Percentiles rank a stretch among this genome's conserved stretches.
phyloP scores from a whole-genome alignment of 2,329 filamentous ascomycete species.

The Hymenoscyphus salicellus region DNA sequence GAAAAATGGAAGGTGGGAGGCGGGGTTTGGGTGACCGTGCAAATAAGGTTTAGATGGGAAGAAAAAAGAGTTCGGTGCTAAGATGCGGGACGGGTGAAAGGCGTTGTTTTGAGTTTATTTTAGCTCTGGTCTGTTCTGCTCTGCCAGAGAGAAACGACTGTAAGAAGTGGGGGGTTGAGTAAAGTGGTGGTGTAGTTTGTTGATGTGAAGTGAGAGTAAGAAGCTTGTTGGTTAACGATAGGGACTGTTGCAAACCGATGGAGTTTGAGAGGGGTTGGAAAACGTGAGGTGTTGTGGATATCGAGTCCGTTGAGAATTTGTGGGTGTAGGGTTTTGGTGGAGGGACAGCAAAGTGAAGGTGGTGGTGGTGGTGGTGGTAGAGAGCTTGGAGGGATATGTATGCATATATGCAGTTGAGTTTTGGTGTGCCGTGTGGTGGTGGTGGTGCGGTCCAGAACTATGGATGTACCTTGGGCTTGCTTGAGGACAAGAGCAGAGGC shows the following conservation, averaged over 20 bases:
- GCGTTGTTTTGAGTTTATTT: neutral
- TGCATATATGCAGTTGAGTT: conserved; percentile 22
- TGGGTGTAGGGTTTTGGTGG: conserved; percentile 10
- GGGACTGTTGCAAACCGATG: conserved; percentile 13
- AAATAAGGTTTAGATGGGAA: neutral
- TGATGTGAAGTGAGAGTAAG: neutral
- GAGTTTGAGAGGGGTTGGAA: neutral
- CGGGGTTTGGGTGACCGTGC: neutral
- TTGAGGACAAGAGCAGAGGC: conserved; percentile 12
- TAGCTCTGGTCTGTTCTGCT: neutral
- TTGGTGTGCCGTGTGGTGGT: neutral
- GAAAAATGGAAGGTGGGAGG: neutral
- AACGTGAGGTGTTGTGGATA: neutral
- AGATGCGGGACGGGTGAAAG: neutral
- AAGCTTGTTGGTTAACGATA: neutral
- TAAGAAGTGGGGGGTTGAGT: neutral
- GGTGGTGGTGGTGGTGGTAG: neutral
- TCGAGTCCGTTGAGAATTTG: conserved; percentile 11
- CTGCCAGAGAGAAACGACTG: neutral
- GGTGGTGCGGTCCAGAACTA: conserved; percentile 14
- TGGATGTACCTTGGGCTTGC: conserved; percentile 18
- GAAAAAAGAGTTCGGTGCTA: neutral
- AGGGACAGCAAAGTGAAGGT: neutral
- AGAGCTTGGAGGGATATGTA: conserved; percentile 11
- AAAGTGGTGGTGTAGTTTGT: neutral